A percentile compares a stretch with the other conserved stretches of the same genome.
phyloP scores from a whole-genome alignment of 2,329 filamentous ascomycete genomes.

The Leptographium radiaticola region DNA sequence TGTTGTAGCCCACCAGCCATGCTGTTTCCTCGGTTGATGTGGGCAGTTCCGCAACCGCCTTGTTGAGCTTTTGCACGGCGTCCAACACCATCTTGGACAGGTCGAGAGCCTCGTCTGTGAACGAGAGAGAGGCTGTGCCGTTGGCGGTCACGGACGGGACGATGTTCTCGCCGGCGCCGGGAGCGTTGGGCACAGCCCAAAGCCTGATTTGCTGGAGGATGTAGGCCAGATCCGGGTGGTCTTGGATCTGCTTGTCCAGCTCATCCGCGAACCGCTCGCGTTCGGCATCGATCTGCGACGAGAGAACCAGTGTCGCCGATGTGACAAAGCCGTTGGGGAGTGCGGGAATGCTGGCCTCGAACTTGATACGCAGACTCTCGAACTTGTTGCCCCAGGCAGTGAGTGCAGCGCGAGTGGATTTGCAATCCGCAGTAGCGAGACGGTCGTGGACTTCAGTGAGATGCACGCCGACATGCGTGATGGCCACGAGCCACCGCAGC shows the following conservation, averaged over 20 bases:
- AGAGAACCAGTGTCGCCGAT: conserved; percentile 19
- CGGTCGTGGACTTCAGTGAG: conserved; percentile 55
- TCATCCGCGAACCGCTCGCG: conserved; percentile 24
- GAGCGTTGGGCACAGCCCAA: conserved; percentile 35
- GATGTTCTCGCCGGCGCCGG: conserved; percentile 7
- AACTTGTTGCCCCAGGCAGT: conserved; percentile 34
- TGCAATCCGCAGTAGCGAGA: conserved; percentile 41
- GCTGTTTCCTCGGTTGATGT: conserved; percentile 44
- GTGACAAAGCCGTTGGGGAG: conserved; percentile 41
- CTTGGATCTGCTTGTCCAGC: conserved; percentile 29
- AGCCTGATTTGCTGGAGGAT: conserved; percentile 50
- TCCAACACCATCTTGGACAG: conserved; percentile 68
- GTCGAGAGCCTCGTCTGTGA: conserved; percentile 46
- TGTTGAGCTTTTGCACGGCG: conserved; percentile 60
- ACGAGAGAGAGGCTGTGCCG: conserved; percentile 24
- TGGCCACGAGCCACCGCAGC: conserved; percentile 51
- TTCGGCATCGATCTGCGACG: conserved; percentile 21
- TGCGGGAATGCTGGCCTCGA: conserved; percentile 26
- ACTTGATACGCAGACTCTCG: conserved; percentile 25
- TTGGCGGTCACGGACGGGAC: conserved; percentile 9
- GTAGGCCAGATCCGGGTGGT: conserved; percentile 48
- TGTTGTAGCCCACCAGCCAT: conserved; percentile 48
- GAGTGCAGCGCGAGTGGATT: conserved; percentile 30
- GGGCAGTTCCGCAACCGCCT: conserved; percentile 40
- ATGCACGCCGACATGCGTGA: conserved; percentile 49